These are phyloP conservation scores for Xerocomus amazonicus DNA, from an alignment of 1,284 basidiomycete species.

Conservation along the genomic window DNA sequence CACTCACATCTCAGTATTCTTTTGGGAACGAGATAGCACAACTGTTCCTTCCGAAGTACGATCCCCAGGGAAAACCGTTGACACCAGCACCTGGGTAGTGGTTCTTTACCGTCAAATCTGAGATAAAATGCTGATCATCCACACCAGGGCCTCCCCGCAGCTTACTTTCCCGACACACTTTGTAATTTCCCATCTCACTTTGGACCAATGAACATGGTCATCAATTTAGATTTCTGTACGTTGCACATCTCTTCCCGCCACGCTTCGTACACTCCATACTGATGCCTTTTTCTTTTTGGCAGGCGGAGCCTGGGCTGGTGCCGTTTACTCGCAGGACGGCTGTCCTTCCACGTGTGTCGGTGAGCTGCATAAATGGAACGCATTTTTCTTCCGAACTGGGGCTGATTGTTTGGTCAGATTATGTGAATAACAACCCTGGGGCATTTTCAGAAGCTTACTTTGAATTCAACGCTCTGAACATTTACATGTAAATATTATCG, in stretches of 20 bases:
- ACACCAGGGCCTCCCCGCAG: constrained; percentile 19
- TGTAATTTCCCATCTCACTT: constrained; percentile 3
- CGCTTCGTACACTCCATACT: neutral
- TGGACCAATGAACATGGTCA: constrained; percentile 5
- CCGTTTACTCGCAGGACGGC: constrained; percentile 2
- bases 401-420: constrained; percentile 8
- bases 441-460: constrained; percentile 25
- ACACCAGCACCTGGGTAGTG: constrained; percentile 25
- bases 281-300: constrained; percentile 12
- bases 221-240: constrained; percentile 26
- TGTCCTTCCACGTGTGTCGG: neutral
- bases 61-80: constrained; percentile 12
- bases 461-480: constrained; percentile 26
- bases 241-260: constrained; percentile 17
- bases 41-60: constrained; percentile 17
- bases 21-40: constrained; percentile 23
- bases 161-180: constrained; percentile 1
- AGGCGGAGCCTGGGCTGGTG: constrained; percentile 45
- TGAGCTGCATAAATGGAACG: constrained; percentile 26
- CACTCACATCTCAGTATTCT: constrained; percentile 19
- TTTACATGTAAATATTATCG: constrained; percentile 13
- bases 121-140: neutral
- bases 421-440: constrained; percentile 14
- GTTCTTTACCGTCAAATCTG: neutral
- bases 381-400: neutral